Conservation (phyloP, 331 rosid species). For the Arachis monticola region DNA sequence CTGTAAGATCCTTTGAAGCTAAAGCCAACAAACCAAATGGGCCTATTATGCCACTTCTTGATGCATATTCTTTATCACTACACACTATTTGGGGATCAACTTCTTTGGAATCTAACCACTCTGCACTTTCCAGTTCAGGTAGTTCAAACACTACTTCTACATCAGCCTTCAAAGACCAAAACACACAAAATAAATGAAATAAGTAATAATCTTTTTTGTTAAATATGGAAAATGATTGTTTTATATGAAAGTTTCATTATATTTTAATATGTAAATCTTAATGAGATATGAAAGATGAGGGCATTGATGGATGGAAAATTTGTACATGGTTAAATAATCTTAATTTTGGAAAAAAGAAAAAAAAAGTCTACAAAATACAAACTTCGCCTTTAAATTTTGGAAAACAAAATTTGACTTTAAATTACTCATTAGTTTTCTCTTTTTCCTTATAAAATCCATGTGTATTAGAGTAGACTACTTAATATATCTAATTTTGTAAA, state of each 20-base stretch:
- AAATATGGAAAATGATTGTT: neutral
- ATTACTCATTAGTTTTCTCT: too few relatives aligned
- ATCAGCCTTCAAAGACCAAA: conserved; percentile 53
- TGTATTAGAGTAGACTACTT: too few relatives aligned
- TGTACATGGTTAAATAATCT: neutral
- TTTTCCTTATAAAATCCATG: too few relatives aligned
- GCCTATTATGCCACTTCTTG: conserved; percentile 53
- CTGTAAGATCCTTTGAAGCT: conserved; percentile 59
- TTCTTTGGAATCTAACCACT: conserved; percentile 47
- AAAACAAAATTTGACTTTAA: too few relatives aligned
- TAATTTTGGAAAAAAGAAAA: too few relatives aligned
- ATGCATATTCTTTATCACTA: conserved; percentile 48
- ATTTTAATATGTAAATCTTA: too few relatives aligned
- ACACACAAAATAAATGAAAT: neutral
- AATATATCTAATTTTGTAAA: too few relatives aligned
- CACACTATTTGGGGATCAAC: conserved; percentile 58
- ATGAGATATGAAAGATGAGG: neutral
- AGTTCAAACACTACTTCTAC: conserved; percentile 61
- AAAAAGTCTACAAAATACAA: too few relatives aligned
- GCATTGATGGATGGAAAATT: too few relatives aligned
- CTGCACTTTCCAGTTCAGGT: conserved; percentile 48
- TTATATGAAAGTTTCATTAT: neutral
- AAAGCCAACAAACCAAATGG: conserved; percentile 70
- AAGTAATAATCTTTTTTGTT: neutral
- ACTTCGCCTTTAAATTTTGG: too few relatives aligned